Base-by-base conservation (phyloP, 306 rosid genomes). In the Gynostemma pentaphyllum region DNA sequence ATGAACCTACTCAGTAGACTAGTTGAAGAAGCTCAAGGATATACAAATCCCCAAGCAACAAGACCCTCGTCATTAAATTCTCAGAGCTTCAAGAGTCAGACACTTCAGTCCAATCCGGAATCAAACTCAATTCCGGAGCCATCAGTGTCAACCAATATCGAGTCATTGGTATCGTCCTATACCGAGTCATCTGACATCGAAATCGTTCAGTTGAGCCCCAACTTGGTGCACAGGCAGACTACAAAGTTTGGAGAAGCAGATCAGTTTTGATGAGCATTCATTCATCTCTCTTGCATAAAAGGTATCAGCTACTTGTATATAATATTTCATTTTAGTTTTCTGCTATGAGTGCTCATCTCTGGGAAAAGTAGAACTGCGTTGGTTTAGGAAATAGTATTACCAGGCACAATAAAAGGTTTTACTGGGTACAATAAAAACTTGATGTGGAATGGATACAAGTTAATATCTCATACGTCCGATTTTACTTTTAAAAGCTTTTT, bases 1-100 rank as follows among this genome's bases (percentile, higher is more conserved):
- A 80, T 87, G 85, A 84, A 87, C 83, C 83, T 91, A 67, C 68
- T 91, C 52, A 80, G 70, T 72, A 84, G 83, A 60, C 87, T 91
- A 12, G 85, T 91, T 3, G 96, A 91, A 80, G 83, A 64, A 94
- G 84, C 45, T 57, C 45, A 57, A 34, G 18, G n/a, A 10, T 37
- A 67, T 67, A 52, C 78, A 64, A 51, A 68, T 26, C 67, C 83
- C 15, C 68, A 75, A 68, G 73, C 72, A 56, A 41, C 75, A 42
- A 46, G 72, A 60, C 64, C 76, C 4, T 71, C 84, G 26, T 67
- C 62, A 36, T 68, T 76, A 42, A 14, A 65, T 61, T 26, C 84
- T 57, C 88, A 80, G 75, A 49, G 70, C 68, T 71, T 26, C 64
- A 73, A 82, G 71, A 76, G 71, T 71, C 78, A 81, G 64, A 69